Percentiles rank a stretch among this genome's conserved stretches.
These are phyloP conservation scores for Euphorbia celastroides DNA, from an alignment of 441 rosid genomes.

Conservation along the genomic window DNA sequence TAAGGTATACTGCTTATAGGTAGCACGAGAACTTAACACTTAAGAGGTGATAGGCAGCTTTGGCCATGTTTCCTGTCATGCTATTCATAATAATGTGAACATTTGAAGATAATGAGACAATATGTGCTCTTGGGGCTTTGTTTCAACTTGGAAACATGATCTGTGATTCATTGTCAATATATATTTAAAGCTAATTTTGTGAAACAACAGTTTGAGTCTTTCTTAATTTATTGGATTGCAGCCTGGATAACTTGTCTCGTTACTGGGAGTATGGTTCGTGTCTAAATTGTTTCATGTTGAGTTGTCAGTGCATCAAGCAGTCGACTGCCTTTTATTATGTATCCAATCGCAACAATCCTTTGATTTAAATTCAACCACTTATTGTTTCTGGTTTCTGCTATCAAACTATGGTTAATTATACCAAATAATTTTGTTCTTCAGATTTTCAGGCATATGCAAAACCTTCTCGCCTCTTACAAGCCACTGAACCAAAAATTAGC, in stretches of 20 bases:
- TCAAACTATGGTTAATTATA: background rate
- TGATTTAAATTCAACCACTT: background rate
- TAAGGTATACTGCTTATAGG: background rate
- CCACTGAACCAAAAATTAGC: constrained; percentile 44
- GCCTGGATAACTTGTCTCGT: background rate
- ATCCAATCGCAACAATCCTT: background rate
- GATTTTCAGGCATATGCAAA: constrained; percentile 71
- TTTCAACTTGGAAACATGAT: background rate
- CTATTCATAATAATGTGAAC: background rate
- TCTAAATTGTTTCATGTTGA: background rate
- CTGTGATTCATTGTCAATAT: background rate
- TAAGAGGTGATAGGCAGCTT: background rate
- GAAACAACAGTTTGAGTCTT: background rate
- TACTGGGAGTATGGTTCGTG: background rate
- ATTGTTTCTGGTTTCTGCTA: constrained; percentile 4
- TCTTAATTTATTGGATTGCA: background rate
- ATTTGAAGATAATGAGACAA: background rate
- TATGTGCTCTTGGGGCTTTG: background rate
- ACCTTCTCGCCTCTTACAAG: constrained; percentile 53
- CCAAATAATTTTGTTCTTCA: constrained; percentile 23
- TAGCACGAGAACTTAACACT: background rate
- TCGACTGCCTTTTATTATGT: background rate
- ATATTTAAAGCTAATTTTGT: background rate
- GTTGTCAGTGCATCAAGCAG: background rate
- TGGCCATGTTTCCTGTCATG: background rate